A percentile compares a stretch with the other conserved stretches of the same genome.
These are phyloP conservation scores for Chlamydomonas sphaeroides DNA, from an alignment of 139 green algal species.

Conservation along the genomic window DNA sequence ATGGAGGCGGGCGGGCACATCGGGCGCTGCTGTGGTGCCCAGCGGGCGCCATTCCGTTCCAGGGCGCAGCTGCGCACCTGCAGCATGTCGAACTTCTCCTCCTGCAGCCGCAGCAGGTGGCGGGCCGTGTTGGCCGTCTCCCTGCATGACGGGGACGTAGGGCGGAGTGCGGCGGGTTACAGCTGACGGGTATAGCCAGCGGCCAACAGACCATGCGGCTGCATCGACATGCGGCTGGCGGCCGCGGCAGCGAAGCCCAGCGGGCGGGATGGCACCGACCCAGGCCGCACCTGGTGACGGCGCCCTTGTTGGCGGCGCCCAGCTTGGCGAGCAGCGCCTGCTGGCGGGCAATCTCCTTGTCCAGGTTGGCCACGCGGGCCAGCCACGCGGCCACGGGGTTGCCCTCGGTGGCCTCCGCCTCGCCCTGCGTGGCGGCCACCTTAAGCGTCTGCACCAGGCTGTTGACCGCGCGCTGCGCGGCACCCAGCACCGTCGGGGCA, in stretches of 20 bases:
- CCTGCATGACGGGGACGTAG: slow-evolving; percentile 26
- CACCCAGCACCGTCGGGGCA: slow-evolving; percentile 31
- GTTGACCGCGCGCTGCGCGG: slow-evolving; percentile 51
- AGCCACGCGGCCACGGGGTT: slow-evolving; percentile 32
- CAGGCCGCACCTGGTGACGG: slow-evolving; percentile 52
- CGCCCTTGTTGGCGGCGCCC: slow-evolving; percentile 15
- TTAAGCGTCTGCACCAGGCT: slow-evolving; percentile 48
- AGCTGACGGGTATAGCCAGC: no score
- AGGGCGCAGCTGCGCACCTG: no score
- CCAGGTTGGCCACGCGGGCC: slow-evolving; percentile 36
- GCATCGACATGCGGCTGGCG: no score
- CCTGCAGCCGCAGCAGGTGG: slow-evolving; percentile 47
- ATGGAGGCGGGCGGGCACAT: no score
- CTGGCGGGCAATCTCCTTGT: slow-evolving; percentile 53
- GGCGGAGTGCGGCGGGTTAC: no score
- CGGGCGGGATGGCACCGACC: no score
- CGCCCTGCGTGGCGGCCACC: not conserved
- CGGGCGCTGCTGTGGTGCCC: no score
- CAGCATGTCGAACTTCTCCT: slow-evolving; percentile 56
- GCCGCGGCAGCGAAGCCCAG: no score
- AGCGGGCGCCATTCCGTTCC: no score
- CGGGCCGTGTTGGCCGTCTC: slow-evolving; percentile 50
- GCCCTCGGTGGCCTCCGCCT: not conserved
- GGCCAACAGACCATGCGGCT: no score
- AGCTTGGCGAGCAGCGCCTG: slow-evolving; percentile 57